phyloP scores from a whole-genome alignment of 2,329 filamentous ascomycete species.

The Aspergillus unguis region DNA sequence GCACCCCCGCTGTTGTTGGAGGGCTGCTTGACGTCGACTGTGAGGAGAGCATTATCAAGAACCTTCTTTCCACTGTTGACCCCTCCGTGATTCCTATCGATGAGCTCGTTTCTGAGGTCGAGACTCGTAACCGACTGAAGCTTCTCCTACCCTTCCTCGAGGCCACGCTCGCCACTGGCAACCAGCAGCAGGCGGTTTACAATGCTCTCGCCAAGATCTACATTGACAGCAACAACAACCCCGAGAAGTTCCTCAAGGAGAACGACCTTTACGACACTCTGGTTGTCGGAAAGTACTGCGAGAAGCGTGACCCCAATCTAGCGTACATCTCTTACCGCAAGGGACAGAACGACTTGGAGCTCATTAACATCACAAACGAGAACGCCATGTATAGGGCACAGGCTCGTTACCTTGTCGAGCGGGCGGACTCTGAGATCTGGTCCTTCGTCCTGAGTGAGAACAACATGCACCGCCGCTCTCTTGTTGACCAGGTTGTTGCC shows the following conservation, averaged over 20 bases:
- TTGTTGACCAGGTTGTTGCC: slow-evolving; percentile 93
- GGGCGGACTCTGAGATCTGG: slow-evolving; percentile 89
- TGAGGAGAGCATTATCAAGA: slow-evolving; percentile 94
- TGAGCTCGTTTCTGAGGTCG: slow-evolving; percentile 90
- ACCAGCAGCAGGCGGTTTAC: slow-evolving; percentile 94
- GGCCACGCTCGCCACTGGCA: slow-evolving; percentile 80
- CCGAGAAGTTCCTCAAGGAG: slow-evolving; percentile 94
- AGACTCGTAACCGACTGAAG: slow-evolving; percentile 92
- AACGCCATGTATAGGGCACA: slow-evolving; percentile 99
- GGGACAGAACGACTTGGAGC: slow-evolving; percentile 93
- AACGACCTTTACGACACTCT: slow-evolving; percentile 96
- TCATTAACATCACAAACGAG: slow-evolving; percentile 97
- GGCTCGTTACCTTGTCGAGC: slow-evolving; percentile 87
- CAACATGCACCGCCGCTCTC: slow-evolving; percentile 88
- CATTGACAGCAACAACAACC: slow-evolving; percentile 97
- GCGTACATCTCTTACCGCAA: slow-evolving; percentile 94
- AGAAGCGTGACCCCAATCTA: slow-evolving; percentile 95
- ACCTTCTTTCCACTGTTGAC: slow-evolving; percentile 78
- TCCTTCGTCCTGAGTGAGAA: slow-evolving; percentile 90
- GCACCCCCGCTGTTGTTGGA: slow-evolving; percentile 89
- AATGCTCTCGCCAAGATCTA: slow-evolving; percentile 99
- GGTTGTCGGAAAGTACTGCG: slow-evolving; percentile 93
- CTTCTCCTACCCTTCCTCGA: slow-evolving; percentile 94
- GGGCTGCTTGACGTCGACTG: slow-evolving; percentile 95
- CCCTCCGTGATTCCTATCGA: slow-evolving; percentile 86